Base-by-base conservation (phyloP, 2,329 filamentous ascomycete genomes). In the Claviceps humidiphila region DNA sequence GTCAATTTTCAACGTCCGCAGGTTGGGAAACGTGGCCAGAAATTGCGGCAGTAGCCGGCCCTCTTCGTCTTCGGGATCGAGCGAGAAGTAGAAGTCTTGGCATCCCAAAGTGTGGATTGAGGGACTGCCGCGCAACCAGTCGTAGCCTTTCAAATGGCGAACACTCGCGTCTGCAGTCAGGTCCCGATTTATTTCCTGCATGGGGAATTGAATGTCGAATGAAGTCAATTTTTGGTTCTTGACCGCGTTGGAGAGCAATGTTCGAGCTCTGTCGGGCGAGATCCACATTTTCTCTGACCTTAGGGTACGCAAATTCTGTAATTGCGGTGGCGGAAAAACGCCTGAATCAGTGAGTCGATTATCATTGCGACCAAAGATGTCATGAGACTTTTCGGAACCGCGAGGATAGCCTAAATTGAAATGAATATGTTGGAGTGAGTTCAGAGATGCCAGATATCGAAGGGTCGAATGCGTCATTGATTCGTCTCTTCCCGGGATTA, bases 191-290 rank as follows among this genome's bases (percentile, higher is more conserved):
- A 1, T 8, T 26, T 8, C 7, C 7, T 26, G 7, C 6, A 61
- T 57, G 1, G 65, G 66, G 51, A 71, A 70, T 2, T 65, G 61
- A 17, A 70, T 61, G 51, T 69, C 68, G 14, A 71, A 59, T 0
- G 64, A 64, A 34, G 63, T 58, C 4, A 71, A 58, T 14, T 59
- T 64, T 22, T 61, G 59, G 1, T 56, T 54, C 16, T 53, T 47
- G 14, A 70, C 50, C 9, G 66, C 53, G 16, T 57, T 52, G 9
- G 53, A 51, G 17, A 70, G 58, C 9, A 63, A 52, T 1, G 51
- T 55, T 38, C 59, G 54, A 7, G 65, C 58, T 5, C 53, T 58
- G 13, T 53, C 30, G 4, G 65, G 63, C 1, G 59, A 51, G 17
- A 65, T 55, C 17, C 60, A 53, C 20, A 61, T 58, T 1, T 58